A percentile compares a stretch with the other conserved stretches of the same genome.
phyloP scores from a whole-genome alignment of 179 eudicot species.

The Heliamphora pulchella region DNA sequence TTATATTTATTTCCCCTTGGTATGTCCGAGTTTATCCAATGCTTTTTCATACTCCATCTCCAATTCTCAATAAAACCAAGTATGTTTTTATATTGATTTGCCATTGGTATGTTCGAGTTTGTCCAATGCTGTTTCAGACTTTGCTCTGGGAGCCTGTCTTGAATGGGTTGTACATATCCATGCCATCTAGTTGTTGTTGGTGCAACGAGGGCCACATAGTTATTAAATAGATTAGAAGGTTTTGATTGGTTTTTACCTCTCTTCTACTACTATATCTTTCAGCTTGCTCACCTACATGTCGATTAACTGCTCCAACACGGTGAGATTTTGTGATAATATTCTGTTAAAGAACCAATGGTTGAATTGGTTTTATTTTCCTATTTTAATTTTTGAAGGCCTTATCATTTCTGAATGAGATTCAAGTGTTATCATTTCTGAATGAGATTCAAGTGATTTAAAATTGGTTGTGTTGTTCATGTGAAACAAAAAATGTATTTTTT shows the following conservation, averaged over 20 bases:
- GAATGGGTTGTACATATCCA: background rate
- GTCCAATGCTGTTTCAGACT: background rate
- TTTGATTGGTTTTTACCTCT: background rate
- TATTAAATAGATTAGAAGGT: background rate
- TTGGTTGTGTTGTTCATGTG: background rate
- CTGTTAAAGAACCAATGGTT: too few species aligned
- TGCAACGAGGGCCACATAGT: background rate
- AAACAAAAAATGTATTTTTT: background rate
- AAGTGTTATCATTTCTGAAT: background rate
- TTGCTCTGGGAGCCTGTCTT: background rate
- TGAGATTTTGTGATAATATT: background rate
- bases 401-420: too few species aligned
- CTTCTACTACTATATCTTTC: background rate
- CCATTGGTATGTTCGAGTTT: slow-evolving; percentile 1
- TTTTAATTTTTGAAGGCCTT: background rate
- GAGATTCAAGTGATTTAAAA: background rate
- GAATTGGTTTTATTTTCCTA: too few species aligned
- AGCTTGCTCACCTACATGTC: background rate
- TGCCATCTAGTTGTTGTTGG: background rate
- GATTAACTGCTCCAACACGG: background rate
- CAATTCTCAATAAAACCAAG: too few species aligned
- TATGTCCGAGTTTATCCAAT: too few species aligned
- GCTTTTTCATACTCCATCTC: too few species aligned
- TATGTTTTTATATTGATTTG: too few species aligned
- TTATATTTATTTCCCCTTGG: too few species aligned